Percentiles rank a stretch among this genome's conserved stretches.
Conservation (phyloP, 768 basidiomycete species). For the Rickenella mellea region DNA sequence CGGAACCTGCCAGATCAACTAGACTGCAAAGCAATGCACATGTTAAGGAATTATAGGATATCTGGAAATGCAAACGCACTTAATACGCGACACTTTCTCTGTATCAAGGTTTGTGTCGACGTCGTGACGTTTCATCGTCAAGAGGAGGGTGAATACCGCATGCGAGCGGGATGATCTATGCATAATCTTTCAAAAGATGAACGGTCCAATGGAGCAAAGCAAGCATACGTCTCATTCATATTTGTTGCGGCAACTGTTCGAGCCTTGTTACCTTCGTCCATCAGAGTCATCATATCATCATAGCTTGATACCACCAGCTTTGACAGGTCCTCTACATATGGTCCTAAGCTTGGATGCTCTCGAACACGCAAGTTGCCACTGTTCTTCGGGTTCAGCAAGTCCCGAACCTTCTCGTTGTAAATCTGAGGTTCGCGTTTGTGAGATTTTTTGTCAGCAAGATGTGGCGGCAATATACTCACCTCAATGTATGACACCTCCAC, state of each 20-base stretch:
- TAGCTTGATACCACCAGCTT: slow-evolving; percentile 87
- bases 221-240: slow-evolving; percentile 97
- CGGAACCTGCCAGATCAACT: slow-evolving; percentile 94
- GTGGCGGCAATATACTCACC: slow-evolving; percentile 32
- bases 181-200: slow-evolving; percentile 3
- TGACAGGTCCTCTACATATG: slow-evolving; percentile 98
- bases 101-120: slow-evolving; percentile 79
- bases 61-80: slow-evolving; percentile 28
- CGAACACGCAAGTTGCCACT: slow-evolving; percentile 92
- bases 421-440: slow-evolving; percentile 45
- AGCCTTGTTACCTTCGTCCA: slow-evolving; percentile 99
- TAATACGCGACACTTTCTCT: slow-evolving; percentile 98
- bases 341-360: slow-evolving; percentile 91
- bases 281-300: slow-evolving; percentile 96
- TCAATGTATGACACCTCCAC: slow-evolving; percentile 99
- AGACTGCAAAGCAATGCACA: slow-evolving; percentile 37
- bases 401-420: slow-evolving; percentile 96
- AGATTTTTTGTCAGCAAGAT: background rate
- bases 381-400: slow-evolving; percentile 95
- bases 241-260: slow-evolving; percentile 97
- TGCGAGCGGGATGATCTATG: slow-evolving; percentile 89
- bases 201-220: background rate
- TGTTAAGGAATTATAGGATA: background rate
- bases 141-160: slow-evolving; percentile 92
- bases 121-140: slow-evolving; percentile 90